phyloP scores from a whole-genome alignment of 495 filamentous ascomycete genomes.

The Tetracladium marchalianum region DNA sequence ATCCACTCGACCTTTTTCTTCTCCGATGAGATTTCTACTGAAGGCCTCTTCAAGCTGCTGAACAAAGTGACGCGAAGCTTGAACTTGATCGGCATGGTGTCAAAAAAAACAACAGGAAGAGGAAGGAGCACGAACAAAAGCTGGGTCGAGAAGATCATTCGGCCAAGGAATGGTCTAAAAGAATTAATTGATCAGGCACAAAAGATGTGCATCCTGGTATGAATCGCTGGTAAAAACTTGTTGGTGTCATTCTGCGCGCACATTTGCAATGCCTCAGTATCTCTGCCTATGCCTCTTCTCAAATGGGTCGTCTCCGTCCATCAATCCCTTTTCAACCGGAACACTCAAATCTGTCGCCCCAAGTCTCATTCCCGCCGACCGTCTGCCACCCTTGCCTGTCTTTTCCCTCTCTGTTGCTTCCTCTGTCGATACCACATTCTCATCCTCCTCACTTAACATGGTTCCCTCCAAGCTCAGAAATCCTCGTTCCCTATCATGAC shows the following conservation, averaged over 20 bases:
- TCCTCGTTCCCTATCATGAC: conserved; percentile 44
- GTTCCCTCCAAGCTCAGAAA: conserved; percentile 64
- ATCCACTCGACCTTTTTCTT: too few species aligned
- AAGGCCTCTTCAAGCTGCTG: too few species aligned
- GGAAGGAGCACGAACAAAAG: too few species aligned
- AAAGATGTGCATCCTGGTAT: conserved; percentile 5
- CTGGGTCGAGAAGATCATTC: too few species aligned
- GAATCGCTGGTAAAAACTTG: not conserved
- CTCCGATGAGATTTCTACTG: too few species aligned
- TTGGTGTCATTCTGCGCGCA: not conserved
- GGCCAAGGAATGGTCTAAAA: too few species aligned
- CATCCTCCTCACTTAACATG: conserved; percentile 37
- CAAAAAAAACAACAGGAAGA: too few species aligned
- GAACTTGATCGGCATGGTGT: too few species aligned
- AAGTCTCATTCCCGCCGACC: conserved; percentile 13
- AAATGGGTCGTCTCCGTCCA: conserved; percentile 1
- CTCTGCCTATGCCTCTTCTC: conserved; percentile 8
- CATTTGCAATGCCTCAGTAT: conserved; percentile 2
- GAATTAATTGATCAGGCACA: not conserved
- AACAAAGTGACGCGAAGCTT: too few species aligned
- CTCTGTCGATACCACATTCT: conserved; percentile 6
- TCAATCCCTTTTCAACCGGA: conserved; percentile 10
- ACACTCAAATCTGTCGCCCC: conserved; percentile 19
- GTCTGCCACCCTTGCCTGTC: conserved; percentile 17
- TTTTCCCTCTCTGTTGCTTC: conserved; percentile 10